Base-by-base conservation (phyloP, 129 eudicot genomes). In the Helianthus tuberosus region DNA sequence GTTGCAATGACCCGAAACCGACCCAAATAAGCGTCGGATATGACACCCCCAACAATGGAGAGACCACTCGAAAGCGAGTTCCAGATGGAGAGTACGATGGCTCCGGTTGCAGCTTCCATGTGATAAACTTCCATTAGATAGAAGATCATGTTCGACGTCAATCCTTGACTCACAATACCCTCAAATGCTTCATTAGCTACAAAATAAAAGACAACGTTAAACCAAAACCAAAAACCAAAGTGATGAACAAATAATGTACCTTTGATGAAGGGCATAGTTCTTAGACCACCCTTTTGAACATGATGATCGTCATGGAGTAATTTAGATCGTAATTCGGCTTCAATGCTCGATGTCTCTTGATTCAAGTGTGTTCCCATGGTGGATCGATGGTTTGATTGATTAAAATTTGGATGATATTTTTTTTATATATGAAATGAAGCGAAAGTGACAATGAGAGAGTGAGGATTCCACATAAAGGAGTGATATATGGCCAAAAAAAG, bases 161-260 rank as follows among this genome's bases (percentile, higher is more conserved):
- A 62, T 29, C 86, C 86, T 16, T 7, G 11, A 43, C 82, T 85
- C 38, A 84, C 79, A 11, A 82, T 55, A 52, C 41, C 75, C 77
- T 79, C 89, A 55, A 85, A 79, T 10, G 85, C 76, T 72, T 80
- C 84, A 13, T 74, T 80, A 44, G 52, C 84, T 80, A 58, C n/a
- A 55, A 71, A 53, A 12, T 2, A 41, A 36, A 14, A 63, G 27
- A 20, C 23, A 64, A 36, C n/a, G 20, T 47, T 15, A 63, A 55
- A 27, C 32, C 32, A 27, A 27, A 27, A 27, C 3, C 7, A 46
- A 27, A 27, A 27, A 1, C 32, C 2, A 27, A 27, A 27, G 2
- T 27, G 2, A 27, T 27, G 32, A 27, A 27, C 32, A 1, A 68
- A 20, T 20, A 20, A 20, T 20, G 39, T 80, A 80, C 84, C 84